Conservation (phyloP, 164 flowering plant species). For the Annona squamosa region DNA sequence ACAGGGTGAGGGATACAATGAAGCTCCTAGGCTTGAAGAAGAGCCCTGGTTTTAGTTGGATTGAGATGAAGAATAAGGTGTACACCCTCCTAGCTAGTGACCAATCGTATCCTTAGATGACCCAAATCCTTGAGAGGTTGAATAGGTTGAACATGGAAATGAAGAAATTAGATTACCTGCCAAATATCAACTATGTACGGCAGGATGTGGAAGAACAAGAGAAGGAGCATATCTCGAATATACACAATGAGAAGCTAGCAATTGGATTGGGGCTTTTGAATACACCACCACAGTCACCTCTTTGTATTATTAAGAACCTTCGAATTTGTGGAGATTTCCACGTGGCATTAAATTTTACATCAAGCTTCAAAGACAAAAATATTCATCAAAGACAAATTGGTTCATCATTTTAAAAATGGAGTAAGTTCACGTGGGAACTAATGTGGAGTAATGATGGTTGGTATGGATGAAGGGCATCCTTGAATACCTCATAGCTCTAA, state of each 20-base stretch:
- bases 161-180: slow-evolving; percentile 47
- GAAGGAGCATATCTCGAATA: slow-evolving; percentile 62
- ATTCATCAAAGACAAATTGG: slow-evolving; percentile 60
- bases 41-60: slow-evolving; percentile 80
- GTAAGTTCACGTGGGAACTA: slow-evolving; percentile 62
- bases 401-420: slow-evolving; percentile 68
- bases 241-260: slow-evolving; percentile 74
- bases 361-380: slow-evolving; percentile 56
- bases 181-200: slow-evolving; percentile 45
- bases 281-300: slow-evolving; percentile 45
- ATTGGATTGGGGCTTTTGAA: slow-evolving; percentile 58
- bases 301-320: slow-evolving; percentile 68
- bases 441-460: slow-evolving; percentile 30
- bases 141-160: slow-evolving; percentile 43
- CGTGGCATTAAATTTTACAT: slow-evolving; percentile 50
- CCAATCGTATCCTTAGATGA: slow-evolving; percentile 54
- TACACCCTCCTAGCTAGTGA: slow-evolving; percentile 69
- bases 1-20: slow-evolving; percentile 49
- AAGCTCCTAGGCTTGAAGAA: slow-evolving; percentile 48
- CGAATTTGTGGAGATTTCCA: slow-evolving; percentile 75
- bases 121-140: slow-evolving; percentile 41
- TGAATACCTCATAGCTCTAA: neutral
- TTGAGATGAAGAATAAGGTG: slow-evolving; percentile 58
- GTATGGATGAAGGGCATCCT: neutral
- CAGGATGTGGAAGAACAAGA: slow-evolving; percentile 85